Evolutionary conservation across 2,329 filamentous ascomycete genomes (phyloP).

Genomic region (Cladophialophora carrionii): DNA sequence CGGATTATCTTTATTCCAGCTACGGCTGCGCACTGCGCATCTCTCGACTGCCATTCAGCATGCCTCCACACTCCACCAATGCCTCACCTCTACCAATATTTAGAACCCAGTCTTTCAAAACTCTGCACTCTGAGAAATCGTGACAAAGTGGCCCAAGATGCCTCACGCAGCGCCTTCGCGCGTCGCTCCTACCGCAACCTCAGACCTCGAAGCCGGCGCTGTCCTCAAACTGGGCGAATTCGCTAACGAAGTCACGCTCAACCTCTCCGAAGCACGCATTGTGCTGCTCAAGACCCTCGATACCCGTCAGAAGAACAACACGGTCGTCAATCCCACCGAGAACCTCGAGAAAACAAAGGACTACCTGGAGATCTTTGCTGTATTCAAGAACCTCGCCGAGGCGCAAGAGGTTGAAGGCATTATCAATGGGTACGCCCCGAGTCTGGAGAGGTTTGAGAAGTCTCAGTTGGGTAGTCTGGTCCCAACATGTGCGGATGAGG

Average conservation of each 20-base stretch:
- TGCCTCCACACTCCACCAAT: not conserved
- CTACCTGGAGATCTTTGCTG: slow-evolving; percentile 91
- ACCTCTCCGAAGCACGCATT: slow-evolving; percentile 86
- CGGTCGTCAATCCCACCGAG: slow-evolving; percentile 48
- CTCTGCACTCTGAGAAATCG: not conserved
- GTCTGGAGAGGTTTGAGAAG: slow-evolving; percentile 88
- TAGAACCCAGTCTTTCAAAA: not conserved
- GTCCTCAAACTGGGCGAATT: slow-evolving; percentile 91
- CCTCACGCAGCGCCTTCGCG: slow-evolving; percentile 38
- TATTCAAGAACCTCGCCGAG: slow-evolving; percentile 93
- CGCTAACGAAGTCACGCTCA: slow-evolving; percentile 85
- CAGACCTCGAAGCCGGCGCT: slow-evolving; percentile 84
- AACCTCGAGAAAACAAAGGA: slow-evolving; percentile 86
- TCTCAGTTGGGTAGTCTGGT: slow-evolving; percentile 80
- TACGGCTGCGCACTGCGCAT: too few relatives aligned
- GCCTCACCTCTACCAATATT: not conserved
- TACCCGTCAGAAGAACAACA: slow-evolving; percentile 50
- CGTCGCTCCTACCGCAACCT: slow-evolving; percentile 53
- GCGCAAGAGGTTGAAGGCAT: slow-evolving; percentile 91
- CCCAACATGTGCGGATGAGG: slow-evolving; percentile 90
- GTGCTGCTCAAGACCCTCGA: slow-evolving; percentile 88
- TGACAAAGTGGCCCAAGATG: slow-evolving; percentile 18
- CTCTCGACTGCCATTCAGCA: not conserved
- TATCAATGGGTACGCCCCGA: slow-evolving; percentile 71
- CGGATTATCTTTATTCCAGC: not conserved